Evolutionary conservation across 2,329 filamentous ascomycete species (phyloP).

Genomic region (Aspergillus sp.): DNA sequence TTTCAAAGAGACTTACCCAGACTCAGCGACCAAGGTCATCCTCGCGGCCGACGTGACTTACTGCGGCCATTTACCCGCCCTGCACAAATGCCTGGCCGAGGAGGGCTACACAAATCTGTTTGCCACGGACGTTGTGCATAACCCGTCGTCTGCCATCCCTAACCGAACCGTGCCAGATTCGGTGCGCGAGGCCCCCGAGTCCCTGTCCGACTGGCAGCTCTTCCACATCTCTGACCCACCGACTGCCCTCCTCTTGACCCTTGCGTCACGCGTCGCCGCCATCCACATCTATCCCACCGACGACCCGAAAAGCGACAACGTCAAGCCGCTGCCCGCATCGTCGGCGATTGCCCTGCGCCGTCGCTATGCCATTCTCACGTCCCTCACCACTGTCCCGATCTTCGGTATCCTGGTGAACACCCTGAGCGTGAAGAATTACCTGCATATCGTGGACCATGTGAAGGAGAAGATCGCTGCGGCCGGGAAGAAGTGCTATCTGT

Average conservation of each 20-base stretch:
- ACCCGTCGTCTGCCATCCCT: constrained; percentile 77
- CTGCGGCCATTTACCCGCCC: constrained; percentile 64
- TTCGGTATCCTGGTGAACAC: constrained; percentile 97
- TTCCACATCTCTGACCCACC: constrained; percentile 84
- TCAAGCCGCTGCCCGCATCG: constrained; percentile 47
- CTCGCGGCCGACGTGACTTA: constrained; percentile 91
- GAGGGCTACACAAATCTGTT: constrained; percentile 69
- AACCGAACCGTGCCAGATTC: constrained; percentile 69
- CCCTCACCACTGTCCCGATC: constrained; percentile 74
- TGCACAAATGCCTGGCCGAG: constrained; percentile 55
- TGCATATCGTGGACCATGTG: constrained; percentile 73
- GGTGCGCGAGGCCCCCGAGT: constrained; percentile 43
- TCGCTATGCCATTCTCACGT: constrained; percentile 82
- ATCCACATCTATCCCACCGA: constrained; percentile 73
- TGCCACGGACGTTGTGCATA: constrained; percentile 68
- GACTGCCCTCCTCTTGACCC: constrained; percentile 77
- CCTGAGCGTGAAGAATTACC: constrained; percentile 85
- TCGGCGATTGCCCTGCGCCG: constrained; percentile 67
- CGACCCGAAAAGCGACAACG: constrained; percentile 20
- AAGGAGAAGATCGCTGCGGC: constrained; percentile 69
- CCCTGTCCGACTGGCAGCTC: constrained; percentile 66
- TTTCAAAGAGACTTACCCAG: constrained; percentile 68
- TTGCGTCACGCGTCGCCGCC: constrained; percentile 75
- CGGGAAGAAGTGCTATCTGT: constrained; percentile 92
- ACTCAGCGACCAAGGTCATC: constrained; percentile 63